Evolutionary conservation across 2,329 filamentous ascomycete species (phyloP), one percentile per base, ranked within the genome.

Genomic region (Stagonosporopsis rhizophila): DNA sequence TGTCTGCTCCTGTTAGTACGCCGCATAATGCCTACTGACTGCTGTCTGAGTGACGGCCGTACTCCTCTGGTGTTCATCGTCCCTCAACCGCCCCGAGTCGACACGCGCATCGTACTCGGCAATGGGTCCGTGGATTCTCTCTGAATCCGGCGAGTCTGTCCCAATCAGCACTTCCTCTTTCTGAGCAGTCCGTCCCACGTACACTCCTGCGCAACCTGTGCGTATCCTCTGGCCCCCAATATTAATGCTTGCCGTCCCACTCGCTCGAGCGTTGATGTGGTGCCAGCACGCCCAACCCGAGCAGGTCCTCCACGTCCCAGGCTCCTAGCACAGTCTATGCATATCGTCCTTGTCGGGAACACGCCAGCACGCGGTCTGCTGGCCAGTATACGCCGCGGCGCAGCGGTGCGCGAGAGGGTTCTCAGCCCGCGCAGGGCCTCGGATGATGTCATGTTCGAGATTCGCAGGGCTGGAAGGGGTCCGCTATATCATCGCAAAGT

Each of bases 51-150:
- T 19, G 37, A 15, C n/a, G 19, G n/a, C 20, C 80, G 66, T 79
- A 92, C 91, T 88, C 83, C 95, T 83, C 77, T 99, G 95, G 77
- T 97, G 91, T 62, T 92, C 87, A 74, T 99, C 95, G 74, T 98
- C 91, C 62, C 89, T 85, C 62, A 99, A 75, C 44, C 85, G 81
- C 11, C 92, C 91, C 39, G 82, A 79, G 42, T 87, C 81, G 8
- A 99, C 93, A 42, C 94, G 86, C 57, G 84, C 82, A 74, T 97
- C 89, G 76, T 99, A 99, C 76, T 98, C 94, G 62, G 87, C 84
- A 70, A 98, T 83, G 2, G 95, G 95, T 0, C 93, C 93, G 58
- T 67, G 61, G 30, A 20, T 50, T n/a, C 45, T 54, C 11, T 38
- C 52, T 3, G 58, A 39, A 6, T 66, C 58, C 25, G 61, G 54